Evolutionary conservation across 31 red algal genomes (phyloP).

Genomic region (Porphyra umbilicalis): DNA sequence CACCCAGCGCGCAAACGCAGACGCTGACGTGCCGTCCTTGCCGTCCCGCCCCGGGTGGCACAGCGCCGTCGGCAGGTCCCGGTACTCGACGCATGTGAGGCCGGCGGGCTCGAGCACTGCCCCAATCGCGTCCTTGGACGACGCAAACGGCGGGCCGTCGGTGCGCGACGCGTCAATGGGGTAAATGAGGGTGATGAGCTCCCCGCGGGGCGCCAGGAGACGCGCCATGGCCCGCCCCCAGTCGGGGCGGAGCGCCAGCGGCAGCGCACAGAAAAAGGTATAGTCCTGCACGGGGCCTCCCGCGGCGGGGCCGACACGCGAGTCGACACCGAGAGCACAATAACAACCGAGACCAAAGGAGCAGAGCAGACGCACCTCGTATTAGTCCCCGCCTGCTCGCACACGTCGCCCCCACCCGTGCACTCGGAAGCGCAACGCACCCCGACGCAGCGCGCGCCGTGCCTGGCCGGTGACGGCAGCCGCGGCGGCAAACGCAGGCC

Average conservation of each 20-base stretch:
- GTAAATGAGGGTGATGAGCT: constrained; percentile 60
- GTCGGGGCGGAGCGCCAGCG: constrained; percentile 6
- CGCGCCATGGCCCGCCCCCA: constrained; percentile 53
- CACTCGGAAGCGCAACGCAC: too few relatives aligned
- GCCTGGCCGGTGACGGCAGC: too few relatives aligned
- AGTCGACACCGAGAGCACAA: too few relatives aligned
- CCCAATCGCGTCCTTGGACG: constrained; percentile 17
- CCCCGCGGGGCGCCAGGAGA: constrained; percentile 22
- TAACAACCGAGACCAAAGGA: too few relatives aligned
- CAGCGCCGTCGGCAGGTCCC: neutral
- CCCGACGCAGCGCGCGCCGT: too few relatives aligned
- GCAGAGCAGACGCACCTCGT: too few relatives aligned
- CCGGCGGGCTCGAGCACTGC: constrained; percentile 35
- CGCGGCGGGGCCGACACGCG: neutral
- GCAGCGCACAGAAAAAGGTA: constrained; percentile 80
- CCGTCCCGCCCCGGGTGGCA: neutral
- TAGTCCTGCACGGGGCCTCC: constrained; percentile 45
- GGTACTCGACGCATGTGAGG: neutral
- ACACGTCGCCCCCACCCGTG: too few relatives aligned
- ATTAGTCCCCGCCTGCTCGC: too few relatives aligned
- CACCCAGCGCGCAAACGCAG: neutral
- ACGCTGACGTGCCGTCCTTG: neutral
- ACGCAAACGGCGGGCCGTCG: constrained; percentile 67
- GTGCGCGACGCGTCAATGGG: constrained; percentile 21
- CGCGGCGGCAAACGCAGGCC: too few relatives aligned